Base-by-base conservation (phyloP, 345 rosid species). In the Brassica rapa region DNA sequence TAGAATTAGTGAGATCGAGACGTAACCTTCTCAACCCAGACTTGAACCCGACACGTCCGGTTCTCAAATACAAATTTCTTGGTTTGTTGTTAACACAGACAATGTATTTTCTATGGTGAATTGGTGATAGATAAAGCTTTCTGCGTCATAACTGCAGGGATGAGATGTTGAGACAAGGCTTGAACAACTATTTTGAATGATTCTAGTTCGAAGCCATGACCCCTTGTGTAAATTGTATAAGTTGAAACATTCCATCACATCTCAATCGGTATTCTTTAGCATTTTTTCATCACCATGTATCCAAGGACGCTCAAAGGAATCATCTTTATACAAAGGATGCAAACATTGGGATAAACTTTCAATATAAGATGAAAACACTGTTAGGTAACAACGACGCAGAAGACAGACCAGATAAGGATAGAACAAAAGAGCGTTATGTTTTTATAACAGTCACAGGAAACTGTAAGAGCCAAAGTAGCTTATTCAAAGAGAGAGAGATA, bases 91-190 rank as follows among this genome's bases (percentile, higher is more conserved):
- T 24, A 25, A 57, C 62, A 14, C 57, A 15, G 3, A 51, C 70
- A 33, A 62, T 25, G 76, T 43, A 77, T 32, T 35, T 73, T 43
- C 57, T 56, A 25, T 25, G 29, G 29, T 25, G n/a, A n/a, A n/a
- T n/a, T n/a, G n/a, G 29, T 25, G 29, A 25, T 25, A 25, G 3
- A 25, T 33, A 33, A 33, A 63, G 23, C 83, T n/a, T n/a, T n/a
- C n/a, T 79, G 63, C 66, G 46, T 29, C 23, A 70, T 24, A 71
- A 53, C 41, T 62, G n/a, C 66, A 81, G 56, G 6, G 89, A 83
- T 82, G 93, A 89, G 64, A 93, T 89, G 97, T 63, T 81, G 64
- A 88, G 78, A 78, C 85, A 88, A 62, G 92, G 89, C 63, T 39
- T 86, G 69, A 83, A 3, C 39, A 37, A 12, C 62, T 14, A 51